A percentile compares a stretch with the other conserved stretches of the same genome.
Evolutionary conservation across 257 asterid species (phyloP).

Genomic region (Anisodus acutangulus): DNA sequence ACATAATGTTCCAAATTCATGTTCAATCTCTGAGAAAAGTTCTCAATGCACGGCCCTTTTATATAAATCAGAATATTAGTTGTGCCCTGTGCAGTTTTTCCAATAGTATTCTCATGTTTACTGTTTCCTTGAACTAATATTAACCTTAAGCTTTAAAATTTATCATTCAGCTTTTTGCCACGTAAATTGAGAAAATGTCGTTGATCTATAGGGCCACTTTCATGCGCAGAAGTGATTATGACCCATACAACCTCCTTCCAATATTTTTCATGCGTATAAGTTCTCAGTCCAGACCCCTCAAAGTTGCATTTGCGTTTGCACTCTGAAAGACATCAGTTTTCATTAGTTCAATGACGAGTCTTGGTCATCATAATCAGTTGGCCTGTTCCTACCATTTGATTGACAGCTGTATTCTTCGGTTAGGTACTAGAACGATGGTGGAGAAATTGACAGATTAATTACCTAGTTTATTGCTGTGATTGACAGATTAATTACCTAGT

Average conservation of each 20-base stretch:
- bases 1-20: conserved; percentile 10
- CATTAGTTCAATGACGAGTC: background rate
- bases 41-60: conserved; percentile 16
- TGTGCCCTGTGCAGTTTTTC: conserved; percentile 34
- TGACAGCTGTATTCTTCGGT: background rate
- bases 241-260: background rate
- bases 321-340: background rate
- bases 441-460: background rate
- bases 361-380: background rate
- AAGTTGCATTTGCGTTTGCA: background rate
- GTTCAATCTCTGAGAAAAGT: background rate
- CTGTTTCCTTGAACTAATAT: background rate
- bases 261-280: background rate
- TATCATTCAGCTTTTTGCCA: background rate
- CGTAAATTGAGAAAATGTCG: background rate
- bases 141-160: conserved; percentile 20
- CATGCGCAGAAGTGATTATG: background rate
- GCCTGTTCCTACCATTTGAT: background rate
- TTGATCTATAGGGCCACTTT: background rate
- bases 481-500: background rate
- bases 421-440: background rate
- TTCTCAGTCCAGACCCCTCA: background rate
- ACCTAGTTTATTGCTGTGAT: background rate
- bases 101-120: conserved; percentile 13
- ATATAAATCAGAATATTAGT: conserved; percentile 33